Conservation (phyloP, 2,329 filamentous ascomycete genomes). For the Claviceps humidiphila region DNA sequence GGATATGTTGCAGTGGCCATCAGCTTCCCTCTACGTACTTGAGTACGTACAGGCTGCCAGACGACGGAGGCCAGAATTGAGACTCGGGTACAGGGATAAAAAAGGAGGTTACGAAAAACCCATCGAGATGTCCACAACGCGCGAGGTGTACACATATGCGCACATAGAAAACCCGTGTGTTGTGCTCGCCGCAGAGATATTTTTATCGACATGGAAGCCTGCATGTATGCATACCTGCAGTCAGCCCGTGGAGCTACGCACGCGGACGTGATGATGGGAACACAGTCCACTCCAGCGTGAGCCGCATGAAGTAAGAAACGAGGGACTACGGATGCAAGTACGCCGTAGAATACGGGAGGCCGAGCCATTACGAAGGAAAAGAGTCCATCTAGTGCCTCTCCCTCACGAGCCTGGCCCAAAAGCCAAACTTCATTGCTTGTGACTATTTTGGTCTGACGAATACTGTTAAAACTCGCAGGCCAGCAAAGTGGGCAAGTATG, state of each 20-base stretch:
- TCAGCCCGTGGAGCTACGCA: not conserved
- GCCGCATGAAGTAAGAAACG: not conserved
- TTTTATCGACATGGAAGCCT: not conserved
- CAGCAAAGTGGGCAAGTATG: not conserved
- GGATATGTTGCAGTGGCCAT: not conserved
- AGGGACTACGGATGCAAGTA: not conserved
- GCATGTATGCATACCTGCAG: constrained; percentile 2
- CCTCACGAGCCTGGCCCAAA: not conserved
- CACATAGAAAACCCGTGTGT: not conserved
- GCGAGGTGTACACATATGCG: not conserved
- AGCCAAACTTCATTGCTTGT: not conserved
- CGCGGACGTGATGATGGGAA: not conserved
- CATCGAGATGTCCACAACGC: not conserved
- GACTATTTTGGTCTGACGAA: too few species aligned
- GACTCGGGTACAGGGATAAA: not conserved
- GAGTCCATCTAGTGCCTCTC: not conserved
- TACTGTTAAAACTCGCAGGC: too few species aligned
- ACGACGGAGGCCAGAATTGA: not conserved
- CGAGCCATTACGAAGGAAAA: not conserved
- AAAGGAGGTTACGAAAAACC: not conserved
- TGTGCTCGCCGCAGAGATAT: not conserved
- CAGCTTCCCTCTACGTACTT: not conserved
- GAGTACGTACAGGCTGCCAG: not conserved
- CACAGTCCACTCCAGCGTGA: not conserved
- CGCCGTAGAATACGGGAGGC: not conserved